A percentile compares a stretch with the other conserved stretches of the same genome.
These are phyloP conservation scores for Malus sieversii DNA, from an alignment of 306 rosid species.

Conservation along the genomic window DNA sequence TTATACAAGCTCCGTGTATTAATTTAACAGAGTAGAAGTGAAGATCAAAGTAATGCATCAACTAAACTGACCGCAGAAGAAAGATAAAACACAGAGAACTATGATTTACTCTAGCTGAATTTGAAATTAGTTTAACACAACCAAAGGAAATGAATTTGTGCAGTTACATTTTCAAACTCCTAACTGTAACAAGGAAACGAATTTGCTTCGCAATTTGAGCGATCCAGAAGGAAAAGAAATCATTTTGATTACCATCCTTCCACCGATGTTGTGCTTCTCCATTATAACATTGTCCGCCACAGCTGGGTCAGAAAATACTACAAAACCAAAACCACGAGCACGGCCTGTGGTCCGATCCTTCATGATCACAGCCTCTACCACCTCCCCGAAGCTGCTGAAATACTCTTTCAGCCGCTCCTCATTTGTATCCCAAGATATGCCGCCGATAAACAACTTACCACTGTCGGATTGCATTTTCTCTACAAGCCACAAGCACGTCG, in stretches of 20 bases:
- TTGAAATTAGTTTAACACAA: constrained; percentile 16
- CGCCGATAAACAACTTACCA: constrained; percentile 81
- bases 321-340: constrained; percentile 94
- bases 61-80: not conserved
- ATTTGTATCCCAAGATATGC: constrained; percentile 98
- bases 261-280: constrained; percentile 89
- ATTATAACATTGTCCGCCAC: constrained; percentile 70
- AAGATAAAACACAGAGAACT: not conserved
- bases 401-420: constrained; percentile 91
- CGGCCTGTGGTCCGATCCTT: constrained; percentile 98
- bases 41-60: constrained; percentile 6
- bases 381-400: constrained; percentile 76
- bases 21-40: not conserved
- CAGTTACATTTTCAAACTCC: constrained; percentile 15
- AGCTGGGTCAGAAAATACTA: constrained; percentile 75
- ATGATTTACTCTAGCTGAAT: constrained; percentile 10
- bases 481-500: constrained; percentile 5
- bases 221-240: constrained; percentile 5
- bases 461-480: constrained; percentile 66
- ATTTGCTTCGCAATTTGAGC: not conserved
- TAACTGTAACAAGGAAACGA: constrained; percentile 1
- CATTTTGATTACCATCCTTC: constrained; percentile 69
- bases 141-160: constrained; percentile 8
- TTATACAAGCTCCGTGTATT: not conserved
- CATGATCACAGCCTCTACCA: constrained; percentile 92